A percentile compares a stretch with the other conserved stretches of the same genome.
Evolutionary conservation across 305 asterid species (phyloP).

Genomic region (Fraxinus paxiana): DNA sequence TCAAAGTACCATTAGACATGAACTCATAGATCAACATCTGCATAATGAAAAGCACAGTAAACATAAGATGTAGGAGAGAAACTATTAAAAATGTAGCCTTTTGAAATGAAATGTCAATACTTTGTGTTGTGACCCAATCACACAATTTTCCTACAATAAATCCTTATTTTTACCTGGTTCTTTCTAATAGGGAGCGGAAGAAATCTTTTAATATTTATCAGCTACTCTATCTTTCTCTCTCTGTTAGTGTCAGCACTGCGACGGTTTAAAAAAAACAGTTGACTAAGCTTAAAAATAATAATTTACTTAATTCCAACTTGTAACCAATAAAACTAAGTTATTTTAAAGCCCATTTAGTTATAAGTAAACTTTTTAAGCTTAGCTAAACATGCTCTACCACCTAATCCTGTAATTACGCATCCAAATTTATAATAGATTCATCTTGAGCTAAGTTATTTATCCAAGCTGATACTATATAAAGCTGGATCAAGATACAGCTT

Average conservation of each 20-base stretch:
- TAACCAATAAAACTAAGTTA: not conserved
- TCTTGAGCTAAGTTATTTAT: not conserved
- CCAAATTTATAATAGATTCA: not conserved
- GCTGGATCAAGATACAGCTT: not conserved
- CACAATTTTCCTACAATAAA: not conserved
- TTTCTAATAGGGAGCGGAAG: not conserved
- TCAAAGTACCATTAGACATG: constrained; percentile 80
- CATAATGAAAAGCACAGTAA: constrained; percentile 29
- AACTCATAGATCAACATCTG: constrained; percentile 95
- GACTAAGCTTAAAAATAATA: not conserved
- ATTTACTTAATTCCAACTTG: not conserved
- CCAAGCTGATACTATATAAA: not conserved
- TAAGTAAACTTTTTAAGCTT: not conserved
- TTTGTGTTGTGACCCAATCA: not conserved
- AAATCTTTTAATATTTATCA: not conserved
- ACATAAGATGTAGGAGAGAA: constrained; percentile 4
- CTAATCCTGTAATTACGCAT: not conserved
- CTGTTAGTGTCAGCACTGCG: not conserved
- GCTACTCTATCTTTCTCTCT: not conserved
- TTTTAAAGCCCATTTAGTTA: not conserved
- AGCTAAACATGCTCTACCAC: not conserved
- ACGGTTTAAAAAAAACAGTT: not conserved
- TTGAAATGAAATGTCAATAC: not conserved
- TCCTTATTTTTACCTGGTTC: not conserved
- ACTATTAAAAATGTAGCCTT: not conserved